These are phyloP conservation scores for Hyparrhenia diplandra DNA, from an alignment of 176 grass and related monocot genomes.

Conservation along the genomic window DNA sequence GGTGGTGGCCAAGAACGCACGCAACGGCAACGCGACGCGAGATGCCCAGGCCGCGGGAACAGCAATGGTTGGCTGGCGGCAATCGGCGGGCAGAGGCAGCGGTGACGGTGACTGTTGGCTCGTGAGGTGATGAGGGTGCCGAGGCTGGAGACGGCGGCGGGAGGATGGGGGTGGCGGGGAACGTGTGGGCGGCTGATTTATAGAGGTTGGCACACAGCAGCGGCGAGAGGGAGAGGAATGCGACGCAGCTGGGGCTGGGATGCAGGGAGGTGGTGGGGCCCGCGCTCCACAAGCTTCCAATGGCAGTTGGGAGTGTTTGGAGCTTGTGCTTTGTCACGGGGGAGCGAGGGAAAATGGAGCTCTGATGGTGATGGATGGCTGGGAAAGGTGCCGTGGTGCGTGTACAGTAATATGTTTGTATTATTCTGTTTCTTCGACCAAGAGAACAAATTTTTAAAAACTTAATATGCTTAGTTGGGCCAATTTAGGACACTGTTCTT, in stretches of 20 bases:
- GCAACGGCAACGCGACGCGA: slow-evolving; percentile 12
- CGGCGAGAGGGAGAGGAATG: not conserved
- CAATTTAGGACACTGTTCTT: too few species aligned
- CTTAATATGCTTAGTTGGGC: too few species aligned
- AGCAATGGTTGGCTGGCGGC: not conserved
- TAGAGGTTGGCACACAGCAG: not conserved
- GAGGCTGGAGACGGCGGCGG: not conserved
- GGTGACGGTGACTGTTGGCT: not conserved
- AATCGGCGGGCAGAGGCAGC: not conserved
- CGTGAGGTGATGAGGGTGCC: not conserved
- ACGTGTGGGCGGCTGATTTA: not conserved
- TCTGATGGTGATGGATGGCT: not conserved
- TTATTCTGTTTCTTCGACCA: too few species aligned
- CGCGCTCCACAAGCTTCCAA: slow-evolving; percentile 11
- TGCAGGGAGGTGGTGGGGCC: not conserved
- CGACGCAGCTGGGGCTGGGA: not conserved
- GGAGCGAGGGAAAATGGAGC: not conserved
- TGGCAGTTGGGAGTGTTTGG: not conserved
- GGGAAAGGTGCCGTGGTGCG: not conserved
- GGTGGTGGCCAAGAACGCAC: slow-evolving; percentile 29
- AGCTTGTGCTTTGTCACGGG: not conserved
- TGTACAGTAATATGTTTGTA: too few species aligned
- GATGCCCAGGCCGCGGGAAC: not conserved
- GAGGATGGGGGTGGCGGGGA: not conserved
- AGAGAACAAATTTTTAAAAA: too few species aligned